phyloP scores from a whole-genome alignment of 1,139 yeast genomes.

The Nadsonia commutata region DNA sequence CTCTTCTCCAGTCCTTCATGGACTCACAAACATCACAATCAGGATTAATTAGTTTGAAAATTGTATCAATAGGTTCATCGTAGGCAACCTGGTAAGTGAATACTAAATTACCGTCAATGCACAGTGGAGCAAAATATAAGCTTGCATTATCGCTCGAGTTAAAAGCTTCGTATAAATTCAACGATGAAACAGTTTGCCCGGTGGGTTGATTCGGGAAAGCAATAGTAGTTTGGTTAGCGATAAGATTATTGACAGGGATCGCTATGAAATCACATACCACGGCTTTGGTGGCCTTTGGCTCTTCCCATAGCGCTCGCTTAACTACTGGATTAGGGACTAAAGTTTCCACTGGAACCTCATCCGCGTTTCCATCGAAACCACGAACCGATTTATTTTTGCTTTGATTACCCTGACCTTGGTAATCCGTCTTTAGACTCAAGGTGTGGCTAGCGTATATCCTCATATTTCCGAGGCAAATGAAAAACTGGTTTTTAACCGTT shows the following conservation, averaged over 20 bases:
- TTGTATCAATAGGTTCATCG: not conserved
- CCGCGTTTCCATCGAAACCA: too few relatives aligned
- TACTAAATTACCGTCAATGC: not conserved
- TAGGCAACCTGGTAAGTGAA: not conserved
- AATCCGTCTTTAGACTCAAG: too few relatives aligned
- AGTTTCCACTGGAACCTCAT: too few relatives aligned
- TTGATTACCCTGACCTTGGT: too few relatives aligned
- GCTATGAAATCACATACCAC: not conserved
- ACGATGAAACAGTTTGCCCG: not conserved
- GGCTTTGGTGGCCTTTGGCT: not conserved
- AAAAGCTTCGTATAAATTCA: not conserved
- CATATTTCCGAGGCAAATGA: too few relatives aligned
- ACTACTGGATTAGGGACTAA: too few relatives aligned
- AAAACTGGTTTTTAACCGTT: too few relatives aligned
- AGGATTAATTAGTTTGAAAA: not conserved
- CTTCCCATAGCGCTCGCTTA: not conserved
- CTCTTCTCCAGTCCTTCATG: not conserved
- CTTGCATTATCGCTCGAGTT: not conserved
- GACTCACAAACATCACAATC: not conserved
- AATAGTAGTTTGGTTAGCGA: not conserved
- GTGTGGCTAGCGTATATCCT: too few relatives aligned
- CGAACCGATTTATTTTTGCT: too few relatives aligned
- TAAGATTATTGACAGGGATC: not conserved
- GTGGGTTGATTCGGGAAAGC: not conserved
- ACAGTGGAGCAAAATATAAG: not conserved